Conservation (phyloP, 306 rosid species). For the Elaeagnus macrophylla region DNA sequence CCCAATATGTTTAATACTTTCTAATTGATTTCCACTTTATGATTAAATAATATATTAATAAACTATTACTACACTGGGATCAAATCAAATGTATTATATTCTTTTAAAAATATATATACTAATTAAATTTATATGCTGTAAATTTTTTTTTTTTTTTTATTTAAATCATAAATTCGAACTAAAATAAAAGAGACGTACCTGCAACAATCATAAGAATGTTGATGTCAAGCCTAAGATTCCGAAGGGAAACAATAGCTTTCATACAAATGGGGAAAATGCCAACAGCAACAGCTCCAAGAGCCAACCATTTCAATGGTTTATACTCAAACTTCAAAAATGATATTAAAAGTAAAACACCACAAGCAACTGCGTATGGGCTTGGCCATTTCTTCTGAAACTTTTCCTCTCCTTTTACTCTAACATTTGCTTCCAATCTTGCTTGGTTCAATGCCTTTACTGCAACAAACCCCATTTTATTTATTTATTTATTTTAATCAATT, state of each 20-base stretch:
- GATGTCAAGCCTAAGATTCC: conserved; percentile 55
- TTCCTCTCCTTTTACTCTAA: conserved; percentile 46
- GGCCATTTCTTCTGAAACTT: conserved; percentile 60
- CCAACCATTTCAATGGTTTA: conserved; percentile 47
- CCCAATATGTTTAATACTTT: too few relatives aligned
- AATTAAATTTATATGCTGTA: too few relatives aligned
- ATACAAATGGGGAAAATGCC: conserved; percentile 42
- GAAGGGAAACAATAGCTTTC: conserved; percentile 42
- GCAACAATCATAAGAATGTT: conserved; percentile 68
- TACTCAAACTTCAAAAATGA: conserved; percentile 54
- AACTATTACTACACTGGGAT: too few relatives aligned
- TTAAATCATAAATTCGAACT: too few relatives aligned
- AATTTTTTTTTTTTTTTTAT: too few relatives aligned
- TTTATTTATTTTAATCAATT: background rate
- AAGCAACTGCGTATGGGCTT: conserved; percentile 51
- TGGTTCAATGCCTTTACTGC: conserved; percentile 79
- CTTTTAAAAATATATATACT: too few relatives aligned
- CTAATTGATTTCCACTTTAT: too few relatives aligned
- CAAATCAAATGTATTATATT: too few relatives aligned
- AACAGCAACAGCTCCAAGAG: conserved; percentile 63
- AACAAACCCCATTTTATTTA: conserved; percentile 5
- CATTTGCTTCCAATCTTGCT: conserved; percentile 74
- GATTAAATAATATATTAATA: too few relatives aligned
- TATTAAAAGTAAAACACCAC: conserved; percentile 47
- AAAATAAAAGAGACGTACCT: conserved; percentile 42